These are phyloP conservation scores for Lactifluus pinguis DNA, from an alignment of 768 basidiomycete species.

Conservation along the genomic window DNA sequence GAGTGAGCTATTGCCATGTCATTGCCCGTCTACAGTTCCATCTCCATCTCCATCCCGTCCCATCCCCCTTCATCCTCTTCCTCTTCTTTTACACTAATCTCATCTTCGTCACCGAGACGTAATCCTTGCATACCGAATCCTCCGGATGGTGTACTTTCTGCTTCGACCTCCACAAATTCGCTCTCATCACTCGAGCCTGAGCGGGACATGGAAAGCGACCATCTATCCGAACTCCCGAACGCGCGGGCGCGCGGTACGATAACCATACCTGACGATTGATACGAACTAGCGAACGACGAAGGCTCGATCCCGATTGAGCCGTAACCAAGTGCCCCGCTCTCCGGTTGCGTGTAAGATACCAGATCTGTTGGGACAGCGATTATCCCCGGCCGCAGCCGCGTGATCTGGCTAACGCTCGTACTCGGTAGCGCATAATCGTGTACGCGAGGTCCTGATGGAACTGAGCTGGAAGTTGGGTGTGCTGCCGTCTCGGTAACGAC, in stretches of 20 bases:
- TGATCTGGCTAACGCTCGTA: slow-evolving; percentile 33
- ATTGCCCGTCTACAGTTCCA: slow-evolving; percentile 41
- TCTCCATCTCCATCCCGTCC: slow-evolving; percentile 54
- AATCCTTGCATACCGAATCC: slow-evolving; percentile 24
- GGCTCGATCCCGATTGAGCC: slow-evolving; percentile 32
- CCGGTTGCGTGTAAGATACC: not conserved
- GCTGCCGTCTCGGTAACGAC: slow-evolving; percentile 17
- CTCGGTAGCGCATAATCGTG: slow-evolving; percentile 54
- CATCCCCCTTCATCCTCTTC: slow-evolving; percentile 36
- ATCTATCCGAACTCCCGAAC: slow-evolving; percentile 28
- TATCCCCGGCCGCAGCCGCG: slow-evolving; percentile 52
- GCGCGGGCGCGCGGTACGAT: slow-evolving; percentile 1
- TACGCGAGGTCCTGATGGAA: slow-evolving; percentile 52
- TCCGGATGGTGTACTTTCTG: slow-evolving; percentile 1
- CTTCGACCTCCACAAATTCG: slow-evolving; percentile 22
- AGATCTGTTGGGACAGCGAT: slow-evolving; percentile 33
- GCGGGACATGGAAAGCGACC: slow-evolving; percentile 26
- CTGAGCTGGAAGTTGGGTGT: slow-evolving; percentile 41
- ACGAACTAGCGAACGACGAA: slow-evolving; percentile 20
- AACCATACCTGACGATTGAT: slow-evolving; percentile 7
- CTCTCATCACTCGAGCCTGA: slow-evolving; percentile 30
- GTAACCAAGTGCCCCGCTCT: slow-evolving; percentile 22
- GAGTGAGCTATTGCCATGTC: no score
- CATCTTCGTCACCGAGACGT: slow-evolving; percentile 35
- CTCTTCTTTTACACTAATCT: slow-evolving; percentile 38